Conservation (phyloP, 2,329 filamentous ascomycete species). For the Chaetoscypha palmicola region DNA sequence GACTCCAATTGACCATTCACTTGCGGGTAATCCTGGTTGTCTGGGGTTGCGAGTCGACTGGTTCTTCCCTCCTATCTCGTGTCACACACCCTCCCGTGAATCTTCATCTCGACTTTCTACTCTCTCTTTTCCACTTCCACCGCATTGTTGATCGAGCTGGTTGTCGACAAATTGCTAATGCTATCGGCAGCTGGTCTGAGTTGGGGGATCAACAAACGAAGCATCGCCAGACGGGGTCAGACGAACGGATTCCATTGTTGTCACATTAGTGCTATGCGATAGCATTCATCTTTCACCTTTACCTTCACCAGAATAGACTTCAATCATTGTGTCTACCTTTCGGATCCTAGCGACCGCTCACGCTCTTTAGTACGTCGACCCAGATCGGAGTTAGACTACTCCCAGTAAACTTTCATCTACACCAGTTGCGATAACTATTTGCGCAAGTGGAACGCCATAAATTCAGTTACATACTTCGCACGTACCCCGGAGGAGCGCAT, state of each 20-base stretch:
- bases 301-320: slow-evolving; percentile 17
- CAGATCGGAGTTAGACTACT: slow-evolving; percentile 20
- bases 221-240: background rate
- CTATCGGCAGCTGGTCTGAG: slow-evolving; percentile 8
- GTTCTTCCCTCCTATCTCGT: background rate
- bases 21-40: background rate
- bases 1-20: background rate
- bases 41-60: slow-evolving; percentile 6
- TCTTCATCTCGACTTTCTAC: slow-evolving; percentile 1
- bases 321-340: slow-evolving; percentile 19
- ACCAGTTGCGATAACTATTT: too few species aligned
- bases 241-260: slow-evolving; percentile 10
- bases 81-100: background rate
- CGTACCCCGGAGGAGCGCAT: slow-evolving; percentile 5
- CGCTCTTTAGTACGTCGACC: slow-evolving; percentile 24
- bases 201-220: slow-evolving; percentile 1
- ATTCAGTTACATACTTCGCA: slow-evolving; percentile 1
- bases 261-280: slow-evolving; percentile 18
- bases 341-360: slow-evolving; percentile 28
- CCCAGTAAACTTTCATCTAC: too few species aligned
- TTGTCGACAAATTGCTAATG: slow-evolving; percentile 13
- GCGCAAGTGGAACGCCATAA: slow-evolving; percentile 2
- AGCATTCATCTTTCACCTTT: slow-evolving; percentile 6
- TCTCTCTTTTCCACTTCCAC: slow-evolving; percentile 6
- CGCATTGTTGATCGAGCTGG: slow-evolving; percentile 12